Evolutionary conservation across 1,284 basidiomycete genomes (phyloP).

Genomic region (Boletellus dicymbophilus): DNA sequence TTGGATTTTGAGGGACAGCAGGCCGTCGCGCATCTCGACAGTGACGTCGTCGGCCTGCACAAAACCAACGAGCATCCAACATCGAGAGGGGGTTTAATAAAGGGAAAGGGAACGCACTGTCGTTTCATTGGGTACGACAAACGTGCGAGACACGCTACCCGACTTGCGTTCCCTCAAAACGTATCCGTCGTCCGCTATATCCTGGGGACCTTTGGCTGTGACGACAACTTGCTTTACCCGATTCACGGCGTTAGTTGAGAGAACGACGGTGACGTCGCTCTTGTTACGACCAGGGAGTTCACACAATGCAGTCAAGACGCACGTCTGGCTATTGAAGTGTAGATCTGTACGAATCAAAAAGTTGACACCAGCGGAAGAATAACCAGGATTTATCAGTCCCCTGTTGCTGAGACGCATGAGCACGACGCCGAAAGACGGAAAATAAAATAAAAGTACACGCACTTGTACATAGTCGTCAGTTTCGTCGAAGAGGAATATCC

Average conservation of each 20-base stretch:
- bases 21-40: slow-evolving; percentile 49
- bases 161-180: slow-evolving; percentile 52
- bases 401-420: slow-evolving; percentile 13
- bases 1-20: slow-evolving; percentile 48
- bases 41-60: slow-evolving; percentile 46
- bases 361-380: slow-evolving; percentile 13
- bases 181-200: slow-evolving; percentile 36
- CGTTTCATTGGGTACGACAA: slow-evolving; percentile 58
- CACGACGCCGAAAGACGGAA: background rate
- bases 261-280: slow-evolving; percentile 50
- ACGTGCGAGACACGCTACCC: slow-evolving; percentile 51
- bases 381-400: slow-evolving; percentile 22
- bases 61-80: slow-evolving; percentile 1
- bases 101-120: slow-evolving; percentile 43
- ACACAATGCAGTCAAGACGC: slow-evolving; percentile 54
- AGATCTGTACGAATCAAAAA: slow-evolving; percentile 51
- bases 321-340: slow-evolving; percentile 48
- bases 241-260: slow-evolving; percentile 56
- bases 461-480: slow-evolving; percentile 21
- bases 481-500: slow-evolving; percentile 2
- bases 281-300: slow-evolving; percentile 65
- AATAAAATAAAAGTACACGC: no score
- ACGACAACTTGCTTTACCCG: slow-evolving; percentile 57
- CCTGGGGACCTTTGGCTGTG: slow-evolving; percentile 40
- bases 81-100: slow-evolving; percentile 1